phyloP scores from a whole-genome alignment of 345 rosid genomes.

The Eucalyptus virginea region DNA sequence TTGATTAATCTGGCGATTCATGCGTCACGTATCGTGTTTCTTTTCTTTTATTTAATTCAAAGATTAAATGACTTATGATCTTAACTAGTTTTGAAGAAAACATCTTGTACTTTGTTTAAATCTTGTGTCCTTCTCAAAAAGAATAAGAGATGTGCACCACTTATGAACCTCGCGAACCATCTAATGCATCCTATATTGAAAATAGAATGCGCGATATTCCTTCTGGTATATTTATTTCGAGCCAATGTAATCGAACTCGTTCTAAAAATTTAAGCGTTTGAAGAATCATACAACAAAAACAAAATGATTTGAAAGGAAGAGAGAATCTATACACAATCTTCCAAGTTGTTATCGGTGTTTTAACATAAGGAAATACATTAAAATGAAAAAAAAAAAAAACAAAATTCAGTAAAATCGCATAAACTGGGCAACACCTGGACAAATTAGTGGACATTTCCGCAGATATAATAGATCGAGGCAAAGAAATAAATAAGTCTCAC shows the following conservation, averaged over 20 bases:
- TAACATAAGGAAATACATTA: background rate
- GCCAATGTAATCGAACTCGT: background rate
- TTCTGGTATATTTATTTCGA: too few relatives aligned
- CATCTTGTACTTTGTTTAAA: too few relatives aligned
- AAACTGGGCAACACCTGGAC: background rate
- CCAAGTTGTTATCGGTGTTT: background rate
- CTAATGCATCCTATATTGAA: background rate
- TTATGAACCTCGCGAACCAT: background rate
- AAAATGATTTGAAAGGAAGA: background rate
- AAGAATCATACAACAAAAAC: background rate
- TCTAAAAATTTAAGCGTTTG: background rate
- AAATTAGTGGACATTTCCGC: background rate
- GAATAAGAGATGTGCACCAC: too few relatives aligned
- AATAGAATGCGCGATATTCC: fast-evolving
- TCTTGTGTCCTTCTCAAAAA: fast-evolving
- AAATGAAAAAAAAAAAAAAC: too few relatives aligned
- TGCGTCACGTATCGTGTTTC: too few relatives aligned
- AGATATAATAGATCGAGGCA: background rate
- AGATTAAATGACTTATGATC: background rate
- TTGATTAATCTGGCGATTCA: too few relatives aligned
- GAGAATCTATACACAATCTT: background rate
- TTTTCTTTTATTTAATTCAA: too few relatives aligned
- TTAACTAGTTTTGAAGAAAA: background rate
- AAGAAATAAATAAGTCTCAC: background rate
- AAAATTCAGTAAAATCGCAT: background rate